A percentile compares a stretch with the other conserved stretches of the same genome.
phyloP scores from a whole-genome alignment of 805 yeast species.

The Candida sakaeoensis region DNA sequence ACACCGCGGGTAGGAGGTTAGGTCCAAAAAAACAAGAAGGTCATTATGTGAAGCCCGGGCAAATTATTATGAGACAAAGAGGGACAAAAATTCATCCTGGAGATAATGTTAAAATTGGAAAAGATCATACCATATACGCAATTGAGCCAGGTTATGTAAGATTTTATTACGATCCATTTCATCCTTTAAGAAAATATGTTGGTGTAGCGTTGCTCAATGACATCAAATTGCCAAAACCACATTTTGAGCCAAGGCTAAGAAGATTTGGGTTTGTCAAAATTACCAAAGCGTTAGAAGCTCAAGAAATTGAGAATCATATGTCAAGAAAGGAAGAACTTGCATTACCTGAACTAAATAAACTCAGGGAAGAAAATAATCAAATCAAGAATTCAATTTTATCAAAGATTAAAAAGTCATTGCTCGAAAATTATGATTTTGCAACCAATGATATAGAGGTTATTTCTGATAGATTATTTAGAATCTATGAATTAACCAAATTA shows the following conservation, averaged over 20 bases:
- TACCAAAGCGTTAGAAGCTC: constrained; percentile 46
- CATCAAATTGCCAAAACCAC: constrained; percentile 75
- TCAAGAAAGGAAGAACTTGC: constrained; percentile 64
- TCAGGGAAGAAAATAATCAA: constrained; percentile 30
- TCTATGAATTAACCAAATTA: constrained; percentile 43
- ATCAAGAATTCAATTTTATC: constrained; percentile 4
- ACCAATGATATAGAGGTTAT: no score
- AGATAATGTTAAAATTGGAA: constrained; percentile 84
- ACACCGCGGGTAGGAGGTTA: constrained; percentile 90
- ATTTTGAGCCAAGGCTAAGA: constrained; percentile 83
- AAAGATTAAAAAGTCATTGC: constrained; percentile 11
- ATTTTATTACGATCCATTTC: constrained; percentile 92
- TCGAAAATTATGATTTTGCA: no score
- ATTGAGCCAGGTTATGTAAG: constrained; percentile 90
- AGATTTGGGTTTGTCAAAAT: constrained; percentile 72
- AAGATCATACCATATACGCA: constrained; percentile 90
- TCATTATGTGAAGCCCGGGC: constrained; percentile 70
- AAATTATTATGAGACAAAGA: constrained; percentile 87
- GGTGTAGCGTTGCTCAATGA: constrained; percentile 77
- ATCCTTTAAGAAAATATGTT: constrained; percentile 84
- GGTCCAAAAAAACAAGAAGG: constrained; percentile 91
- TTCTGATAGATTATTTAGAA: constrained; percentile 47
- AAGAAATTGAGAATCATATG: constrained; percentile 56
- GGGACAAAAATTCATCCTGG: constrained; percentile 96
- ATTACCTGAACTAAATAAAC: constrained; percentile 47